These are phyloP conservation scores for Cutaneotrichosporon mucoides DNA, from an alignment of 1,284 basidiomycete species.

Conservation along the genomic window DNA sequence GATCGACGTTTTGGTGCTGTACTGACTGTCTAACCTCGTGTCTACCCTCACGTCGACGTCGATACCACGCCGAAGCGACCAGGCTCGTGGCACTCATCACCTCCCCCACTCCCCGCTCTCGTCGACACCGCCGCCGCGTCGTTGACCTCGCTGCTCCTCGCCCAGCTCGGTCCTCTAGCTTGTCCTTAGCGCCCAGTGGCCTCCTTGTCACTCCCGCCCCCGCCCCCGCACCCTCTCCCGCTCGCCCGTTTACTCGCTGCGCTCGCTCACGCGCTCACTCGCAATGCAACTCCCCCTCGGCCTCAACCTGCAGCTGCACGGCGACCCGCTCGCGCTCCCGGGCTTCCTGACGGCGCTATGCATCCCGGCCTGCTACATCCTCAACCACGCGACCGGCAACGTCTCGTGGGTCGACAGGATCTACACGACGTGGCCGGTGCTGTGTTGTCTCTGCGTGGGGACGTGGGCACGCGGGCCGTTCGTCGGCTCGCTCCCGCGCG, in stretches of 20 bases:
- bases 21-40: no score
- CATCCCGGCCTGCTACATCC: conserved; percentile 34
- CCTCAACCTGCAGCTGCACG: conserved; percentile 20
- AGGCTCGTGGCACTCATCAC: no score
- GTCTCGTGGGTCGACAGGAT: conserved; percentile 66
- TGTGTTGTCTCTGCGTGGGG: conserved; percentile 71
- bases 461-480: conserved; percentile 57
- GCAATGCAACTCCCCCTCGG: conserved; percentile 21
- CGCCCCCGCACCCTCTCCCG: no score
- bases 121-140: no score
- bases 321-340: conserved; percentile 35
- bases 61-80: no score
- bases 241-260: no score
- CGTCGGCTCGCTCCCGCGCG: conserved; percentile 57
- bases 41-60: neutral
- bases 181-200: no score
- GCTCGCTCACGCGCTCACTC: neutral
- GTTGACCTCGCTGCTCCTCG: no score
- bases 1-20: no score
- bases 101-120: no score
- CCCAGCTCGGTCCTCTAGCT: no score
- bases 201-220: no score
- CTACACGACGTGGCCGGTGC: conserved; percentile 73
- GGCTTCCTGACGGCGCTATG: conserved; percentile 23
- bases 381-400: conserved; percentile 61